Conservation (phyloP, 2,329 filamentous ascomycete genomes). For the Scytalidium sp. region DNA sequence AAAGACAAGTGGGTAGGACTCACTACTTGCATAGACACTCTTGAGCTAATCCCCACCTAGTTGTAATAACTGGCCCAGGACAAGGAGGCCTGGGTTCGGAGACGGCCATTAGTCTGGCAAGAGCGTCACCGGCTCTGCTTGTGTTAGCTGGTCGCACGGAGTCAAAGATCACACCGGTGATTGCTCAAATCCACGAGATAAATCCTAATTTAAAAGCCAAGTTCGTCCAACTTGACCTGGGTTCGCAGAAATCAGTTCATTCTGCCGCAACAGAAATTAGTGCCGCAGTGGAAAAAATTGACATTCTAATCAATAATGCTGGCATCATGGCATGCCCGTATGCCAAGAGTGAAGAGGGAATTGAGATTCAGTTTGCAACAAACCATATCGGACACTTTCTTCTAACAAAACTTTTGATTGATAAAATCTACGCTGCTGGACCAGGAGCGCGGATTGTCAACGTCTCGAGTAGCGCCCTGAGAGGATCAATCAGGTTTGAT, state of each 20-base stretch:
- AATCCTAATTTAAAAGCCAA: constrained; percentile 1
- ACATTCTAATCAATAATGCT: constrained; percentile 10
- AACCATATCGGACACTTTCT: constrained; percentile 10
- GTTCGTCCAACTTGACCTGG: constrained; percentile 30
- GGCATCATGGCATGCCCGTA: constrained; percentile 7
- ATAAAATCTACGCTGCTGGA: neutral
- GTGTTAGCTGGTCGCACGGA: constrained; percentile 20
- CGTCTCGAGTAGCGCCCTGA: constrained; percentile 4
- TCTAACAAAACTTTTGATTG: constrained; percentile 7
- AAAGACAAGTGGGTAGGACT: constrained; percentile 13
- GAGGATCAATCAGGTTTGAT: constrained; percentile 21
- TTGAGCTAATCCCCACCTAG: no score
- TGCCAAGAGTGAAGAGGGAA: constrained; percentile 3
- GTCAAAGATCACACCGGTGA: constrained; percentile 21
- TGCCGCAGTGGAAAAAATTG: constrained; percentile 1
- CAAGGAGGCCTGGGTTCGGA: constrained; percentile 2
- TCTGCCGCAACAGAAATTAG: constrained; percentile 10
- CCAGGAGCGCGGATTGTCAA: constrained; percentile 4
- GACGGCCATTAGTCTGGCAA: constrained; percentile 1
- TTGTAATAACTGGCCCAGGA: constrained; percentile 6
- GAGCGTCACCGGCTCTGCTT: constrained; percentile 11
- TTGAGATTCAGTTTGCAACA: constrained; percentile 9
- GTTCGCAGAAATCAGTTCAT: constrained; percentile 29
- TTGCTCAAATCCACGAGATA: neutral
- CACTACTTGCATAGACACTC: no score